Conservation (phyloP, 2,329 filamentous ascomycete genomes). For the Fusarium acutatum region DNA sequence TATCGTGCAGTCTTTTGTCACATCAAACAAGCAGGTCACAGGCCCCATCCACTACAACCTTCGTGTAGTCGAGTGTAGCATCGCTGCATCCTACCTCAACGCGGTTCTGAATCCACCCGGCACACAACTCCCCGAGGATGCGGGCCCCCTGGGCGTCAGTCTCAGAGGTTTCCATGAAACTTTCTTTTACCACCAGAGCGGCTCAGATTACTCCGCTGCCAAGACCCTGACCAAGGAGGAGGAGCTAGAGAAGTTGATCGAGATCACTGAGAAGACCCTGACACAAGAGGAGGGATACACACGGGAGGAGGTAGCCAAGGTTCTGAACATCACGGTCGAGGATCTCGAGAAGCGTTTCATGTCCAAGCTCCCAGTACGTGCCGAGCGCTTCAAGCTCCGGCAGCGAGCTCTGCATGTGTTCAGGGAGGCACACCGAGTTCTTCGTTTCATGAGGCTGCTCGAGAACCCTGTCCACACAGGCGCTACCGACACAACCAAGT, state of each 20-base stretch:
- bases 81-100: conserved; percentile 78
- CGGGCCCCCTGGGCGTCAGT: conserved; percentile 82
- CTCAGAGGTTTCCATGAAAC: conserved; percentile 87
- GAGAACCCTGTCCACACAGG: conserved; percentile 55
- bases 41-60: conserved; percentile 96
- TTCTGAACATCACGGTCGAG: conserved; percentile 73
- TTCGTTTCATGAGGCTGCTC: conserved; percentile 84
- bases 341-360: conserved; percentile 83
- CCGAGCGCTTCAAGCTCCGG: conserved; percentile 85
- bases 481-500: conserved; percentile 62
- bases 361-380: conserved; percentile 87
- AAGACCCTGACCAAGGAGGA: conserved; percentile 59
- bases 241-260: conserved; percentile 78
- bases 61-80: conserved; percentile 91
- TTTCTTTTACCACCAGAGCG: conserved; percentile 68
- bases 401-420: conserved; percentile 93
- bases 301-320: conserved; percentile 79
- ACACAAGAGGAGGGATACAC: conserved; percentile 86
- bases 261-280: conserved; percentile 75
- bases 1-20: conserved; percentile 93
- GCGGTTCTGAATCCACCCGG: conserved; percentile 64
- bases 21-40: conserved; percentile 93
- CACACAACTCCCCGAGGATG: conserved; percentile 75
- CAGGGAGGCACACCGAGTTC: conserved; percentile 84
- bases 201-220: conserved; percentile 52